Evolutionary conservation across 2,329 filamentous ascomycete genomes (phyloP).

Genomic region (Sporothrix pallida): DNA sequence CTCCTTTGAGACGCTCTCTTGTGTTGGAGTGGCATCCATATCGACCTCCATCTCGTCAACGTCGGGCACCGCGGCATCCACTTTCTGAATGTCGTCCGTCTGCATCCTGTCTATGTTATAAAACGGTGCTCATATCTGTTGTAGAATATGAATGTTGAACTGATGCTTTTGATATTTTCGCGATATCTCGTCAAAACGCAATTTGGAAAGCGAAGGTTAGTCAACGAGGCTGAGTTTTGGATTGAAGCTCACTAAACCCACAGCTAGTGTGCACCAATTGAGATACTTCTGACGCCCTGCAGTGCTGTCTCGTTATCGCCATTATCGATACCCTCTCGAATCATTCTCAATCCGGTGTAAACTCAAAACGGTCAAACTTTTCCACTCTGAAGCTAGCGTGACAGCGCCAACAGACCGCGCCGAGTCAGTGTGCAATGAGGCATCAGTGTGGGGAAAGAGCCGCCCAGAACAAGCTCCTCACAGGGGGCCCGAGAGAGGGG

Average conservation of each 20-base stretch:
- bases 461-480: neutral
- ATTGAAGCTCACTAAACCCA: neutral
- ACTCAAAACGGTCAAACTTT: neutral
- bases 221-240: neutral
- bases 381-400: conserved; percentile 11
- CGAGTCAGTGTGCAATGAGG: neutral
- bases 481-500: conserved; percentile 3
- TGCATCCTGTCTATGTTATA: conserved; percentile 5
- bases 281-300: neutral
- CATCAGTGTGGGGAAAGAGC: conserved; percentile 17
- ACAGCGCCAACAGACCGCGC: neutral
- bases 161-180: neutral
- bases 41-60: neutral
- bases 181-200: neutral
- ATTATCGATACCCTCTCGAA: neutral
- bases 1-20: neutral
- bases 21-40: neutral
- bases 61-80: neutral
- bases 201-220: neutral
- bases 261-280: neutral
- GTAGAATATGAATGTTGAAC: too few species aligned
- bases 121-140: neutral
- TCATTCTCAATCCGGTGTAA: neutral
- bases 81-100: neutral
- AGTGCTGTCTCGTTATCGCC: neutral